A percentile compares a stretch with the other conserved stretches of the same genome.
These are phyloP conservation scores for Eucalyptus urophylla DNA, from an alignment of 345 rosid genomes.

Conservation along the genomic window DNA sequence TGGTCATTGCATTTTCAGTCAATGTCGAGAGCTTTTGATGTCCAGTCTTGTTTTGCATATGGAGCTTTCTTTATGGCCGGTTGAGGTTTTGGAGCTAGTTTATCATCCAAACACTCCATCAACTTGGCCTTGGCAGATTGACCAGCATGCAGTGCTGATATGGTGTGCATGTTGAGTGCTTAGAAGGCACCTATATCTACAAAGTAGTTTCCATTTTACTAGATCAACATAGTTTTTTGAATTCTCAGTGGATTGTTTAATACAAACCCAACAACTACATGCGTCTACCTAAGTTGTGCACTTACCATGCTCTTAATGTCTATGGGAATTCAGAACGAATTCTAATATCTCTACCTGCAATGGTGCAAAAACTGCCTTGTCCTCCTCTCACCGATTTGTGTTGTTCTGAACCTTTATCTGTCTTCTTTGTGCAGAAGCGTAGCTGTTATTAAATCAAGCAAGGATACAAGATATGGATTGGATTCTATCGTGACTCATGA, in stretches of 20 bases:
- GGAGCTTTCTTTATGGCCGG: background rate
- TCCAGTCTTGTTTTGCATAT: background rate
- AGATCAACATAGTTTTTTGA: background rate
- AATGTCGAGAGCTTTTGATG: background rate
- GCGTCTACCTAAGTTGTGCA: background rate
- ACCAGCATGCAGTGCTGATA: background rate
- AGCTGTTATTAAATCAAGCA: constrained; percentile 70
- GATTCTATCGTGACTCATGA: constrained; percentile 78
- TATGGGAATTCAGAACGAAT: background rate
- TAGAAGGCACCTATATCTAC: background rate
- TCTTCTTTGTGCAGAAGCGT: constrained; percentile 28
- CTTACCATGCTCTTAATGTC: background rate
- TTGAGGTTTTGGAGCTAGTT: background rate
- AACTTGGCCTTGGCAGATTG: background rate
- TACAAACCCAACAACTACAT: background rate
- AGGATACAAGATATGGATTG: constrained; percentile 62
- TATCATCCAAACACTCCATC: background rate
- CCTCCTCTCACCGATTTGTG: background rate
- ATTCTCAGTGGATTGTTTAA: background rate
- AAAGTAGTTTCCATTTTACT: background rate
- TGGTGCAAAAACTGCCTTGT: background rate
- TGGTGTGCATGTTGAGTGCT: background rate
- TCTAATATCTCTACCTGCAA: background rate
- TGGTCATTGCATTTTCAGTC: background rate
- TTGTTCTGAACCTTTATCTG: background rate